Evolutionary conservation across 2,329 filamentous ascomycete genomes (phyloP).

Genomic region (Celoporthe dispersa): DNA sequence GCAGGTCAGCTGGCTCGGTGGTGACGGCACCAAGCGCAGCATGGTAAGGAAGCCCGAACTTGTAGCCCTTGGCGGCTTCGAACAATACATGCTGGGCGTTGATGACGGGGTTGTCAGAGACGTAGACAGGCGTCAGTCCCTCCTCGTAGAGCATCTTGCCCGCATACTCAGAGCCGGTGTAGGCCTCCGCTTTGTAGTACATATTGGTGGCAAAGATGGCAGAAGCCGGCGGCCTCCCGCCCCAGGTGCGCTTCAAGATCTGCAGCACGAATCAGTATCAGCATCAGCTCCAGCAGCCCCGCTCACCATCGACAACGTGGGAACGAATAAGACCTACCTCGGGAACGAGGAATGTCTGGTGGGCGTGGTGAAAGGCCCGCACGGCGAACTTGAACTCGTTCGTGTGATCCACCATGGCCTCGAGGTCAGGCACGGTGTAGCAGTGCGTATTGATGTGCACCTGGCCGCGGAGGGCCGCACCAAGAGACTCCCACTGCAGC

Average conservation of each 20-base stretch:
- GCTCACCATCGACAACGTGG: background rate
- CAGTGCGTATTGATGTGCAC: slow-evolving; percentile 74
- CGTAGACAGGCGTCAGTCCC: slow-evolving; percentile 68
- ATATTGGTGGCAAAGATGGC: slow-evolving; percentile 75
- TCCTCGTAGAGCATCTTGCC: slow-evolving; percentile 69
- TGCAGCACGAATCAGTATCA: slow-evolving; percentile 29
- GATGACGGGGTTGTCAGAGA: slow-evolving; percentile 72
- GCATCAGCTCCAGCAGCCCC: background rate
- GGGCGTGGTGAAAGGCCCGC: slow-evolving; percentile 71
- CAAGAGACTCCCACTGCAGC: slow-evolving; percentile 65
- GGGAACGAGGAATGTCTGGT: slow-evolving; percentile 68
- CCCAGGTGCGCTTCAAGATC: slow-evolving; percentile 62
- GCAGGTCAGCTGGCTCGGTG: slow-evolving; percentile 59
- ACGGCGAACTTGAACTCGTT: slow-evolving; percentile 73
- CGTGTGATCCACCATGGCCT: slow-evolving; percentile 68
- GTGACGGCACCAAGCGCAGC: slow-evolving; percentile 63
- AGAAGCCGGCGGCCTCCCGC: slow-evolving; percentile 56
- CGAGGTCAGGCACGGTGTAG: slow-evolving; percentile 66
- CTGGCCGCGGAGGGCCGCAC: slow-evolving; percentile 67
- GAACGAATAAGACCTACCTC: slow-evolving; percentile 48
- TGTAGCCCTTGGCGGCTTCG: slow-evolving; percentile 64
- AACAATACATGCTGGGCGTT: slow-evolving; percentile 73
- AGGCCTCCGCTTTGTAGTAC: slow-evolving; percentile 73
- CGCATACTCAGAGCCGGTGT: slow-evolving; percentile 66
- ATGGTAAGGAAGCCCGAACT: slow-evolving; percentile 65